Base-by-base conservation (phyloP, 2,329 filamentous ascomycete species). In the Colletotrichum eremochloae region DNA sequence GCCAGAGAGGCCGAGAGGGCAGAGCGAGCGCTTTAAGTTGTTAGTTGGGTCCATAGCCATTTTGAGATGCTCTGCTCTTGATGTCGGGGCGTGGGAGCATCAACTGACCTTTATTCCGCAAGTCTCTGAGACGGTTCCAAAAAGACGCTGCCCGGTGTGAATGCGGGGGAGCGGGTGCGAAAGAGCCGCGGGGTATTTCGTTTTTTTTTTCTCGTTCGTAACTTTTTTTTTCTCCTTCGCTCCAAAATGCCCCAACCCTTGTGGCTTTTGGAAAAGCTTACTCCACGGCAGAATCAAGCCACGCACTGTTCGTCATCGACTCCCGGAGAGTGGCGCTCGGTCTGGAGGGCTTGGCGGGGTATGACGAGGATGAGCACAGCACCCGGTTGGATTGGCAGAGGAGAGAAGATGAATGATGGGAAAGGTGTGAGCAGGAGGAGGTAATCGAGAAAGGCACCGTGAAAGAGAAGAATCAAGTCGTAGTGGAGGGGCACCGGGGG, bases 241-340 rank as follows among this genome's bases (percentile, higher is more conserved):
- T 24, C 53, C 53, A 56, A 58, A 56, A 61, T 44, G 33, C n/a
- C 31, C 42, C 15, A 7, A 20, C 9, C 52, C 65, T 72, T 68
- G 69, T 69, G 69, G 69, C 63, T 60, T 38, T 8, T 24, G 40
- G 20, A 4, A 46, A 42, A 46, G 61, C 18, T 48, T 62, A 29
- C 20, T 11, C 63, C 52, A 65, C 38, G 40, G 40, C 53, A 52
- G 65, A 6, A 40, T 68, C 58, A 72, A 72, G 69, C 69, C 69
- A 72, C 69, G 24, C 24, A 69, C 44, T 69, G n/a, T 72, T 64
- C 58, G 69, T 72, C 69, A 72, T 72, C 58, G 60, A 68, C 69
- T 72, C 31, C 46, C 20, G n/a, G 55, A 24, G 38, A 61, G 69
- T 68, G 66, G 65, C 69, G 58, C 31, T 48, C 52, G 58, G 62